Conservation (phyloP, 148 eudicot genomes). For the Camellia lanceoleosa region DNA sequence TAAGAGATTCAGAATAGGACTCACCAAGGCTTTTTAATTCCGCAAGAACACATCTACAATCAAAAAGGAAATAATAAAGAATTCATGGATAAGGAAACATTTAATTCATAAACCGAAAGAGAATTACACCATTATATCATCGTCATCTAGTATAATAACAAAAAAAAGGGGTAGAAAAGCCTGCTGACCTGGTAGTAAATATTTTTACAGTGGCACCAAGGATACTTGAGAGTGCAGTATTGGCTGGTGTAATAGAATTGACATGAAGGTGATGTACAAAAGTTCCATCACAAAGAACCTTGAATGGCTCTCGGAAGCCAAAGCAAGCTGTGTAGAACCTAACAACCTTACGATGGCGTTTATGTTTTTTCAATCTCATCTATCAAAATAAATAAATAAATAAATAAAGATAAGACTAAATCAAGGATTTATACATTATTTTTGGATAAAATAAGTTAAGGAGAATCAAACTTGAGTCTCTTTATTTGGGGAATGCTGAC, state of each 20-base stretch:
- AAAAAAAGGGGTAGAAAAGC: background rate
- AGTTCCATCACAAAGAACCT: slow-evolving; percentile 88
- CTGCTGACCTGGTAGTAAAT: slow-evolving; percentile 68
- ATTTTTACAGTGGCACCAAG: slow-evolving; percentile 65
- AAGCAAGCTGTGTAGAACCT: slow-evolving; percentile 70
- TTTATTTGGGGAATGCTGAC: too few relatives aligned
- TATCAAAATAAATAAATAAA: background rate
- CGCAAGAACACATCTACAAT: slow-evolving; percentile 69
- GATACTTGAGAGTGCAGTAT: slow-evolving; percentile 47
- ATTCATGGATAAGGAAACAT: background rate
- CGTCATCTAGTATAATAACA: background rate
- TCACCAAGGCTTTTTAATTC: slow-evolving; percentile 72
- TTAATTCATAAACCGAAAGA: background rate
- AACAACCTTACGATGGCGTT: slow-evolving; percentile 69
- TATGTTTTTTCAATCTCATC: slow-evolving; percentile 83
- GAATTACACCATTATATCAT: background rate
- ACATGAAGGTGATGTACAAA: slow-evolving; percentile 69
- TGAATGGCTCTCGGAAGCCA: slow-evolving; percentile 83
- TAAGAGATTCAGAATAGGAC: slow-evolving; percentile 45
- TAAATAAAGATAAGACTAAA: background rate
- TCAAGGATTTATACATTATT: background rate
- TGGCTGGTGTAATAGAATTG: slow-evolving; percentile 51
- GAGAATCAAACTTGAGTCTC: too few relatives aligned
- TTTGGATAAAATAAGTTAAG: too few relatives aligned
- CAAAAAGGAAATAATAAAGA: background rate